A percentile compares a stretch with the other conserved stretches of the same genome.
Conservation (phyloP, 1,284 basidiomycete species). For the Gomphus sp. region DNA sequence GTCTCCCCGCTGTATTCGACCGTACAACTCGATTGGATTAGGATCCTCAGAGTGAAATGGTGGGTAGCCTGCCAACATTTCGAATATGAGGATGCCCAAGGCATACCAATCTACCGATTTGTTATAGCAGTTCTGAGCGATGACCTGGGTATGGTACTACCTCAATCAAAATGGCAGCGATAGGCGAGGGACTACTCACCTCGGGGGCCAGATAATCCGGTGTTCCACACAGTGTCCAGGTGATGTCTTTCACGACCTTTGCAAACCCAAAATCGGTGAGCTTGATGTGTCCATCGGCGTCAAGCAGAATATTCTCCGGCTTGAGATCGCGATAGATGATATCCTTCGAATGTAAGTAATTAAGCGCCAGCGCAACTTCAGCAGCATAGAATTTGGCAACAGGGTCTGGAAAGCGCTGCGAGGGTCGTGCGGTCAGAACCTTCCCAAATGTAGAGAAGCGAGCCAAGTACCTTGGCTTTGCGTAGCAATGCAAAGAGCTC, state of each 20-base stretch:
- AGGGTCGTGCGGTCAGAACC: not conserved
- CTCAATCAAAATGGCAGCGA: conserved; percentile 1
- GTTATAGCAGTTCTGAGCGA: conserved; percentile 90
- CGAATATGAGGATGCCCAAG: conserved; percentile 92
- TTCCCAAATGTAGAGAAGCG: not conserved
- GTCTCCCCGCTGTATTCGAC: conserved; percentile 56
- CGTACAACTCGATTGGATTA: conserved; percentile 54
- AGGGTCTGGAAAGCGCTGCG: conserved; percentile 91
- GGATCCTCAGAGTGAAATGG: conserved; percentile 52
- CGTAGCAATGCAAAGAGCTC: conserved; percentile 91
- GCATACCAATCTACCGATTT: conserved; percentile 99
- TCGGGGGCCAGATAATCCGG: conserved; percentile 96
- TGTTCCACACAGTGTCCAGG: conserved; percentile 97
- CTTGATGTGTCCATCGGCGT: conserved; percentile 94
- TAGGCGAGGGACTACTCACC: conserved; percentile 28
- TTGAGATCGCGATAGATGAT: conserved; percentile 98
- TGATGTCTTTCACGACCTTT: conserved; percentile 83
- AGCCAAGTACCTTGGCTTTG: conserved; percentile 69
- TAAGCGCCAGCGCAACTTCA: conserved; percentile 91
- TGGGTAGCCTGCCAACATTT: conserved; percentile 89
- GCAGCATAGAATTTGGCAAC: conserved; percentile 99
- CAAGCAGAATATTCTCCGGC: conserved; percentile 93
- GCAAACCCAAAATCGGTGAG: conserved; percentile 99
- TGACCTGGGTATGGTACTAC: conserved; percentile 34
- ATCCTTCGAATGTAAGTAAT: conserved; percentile 84